These are phyloP conservation scores for Cantharellus cinnabarinus DNA, from an alignment of 768 basidiomycete genomes.

Conservation along the genomic window DNA sequence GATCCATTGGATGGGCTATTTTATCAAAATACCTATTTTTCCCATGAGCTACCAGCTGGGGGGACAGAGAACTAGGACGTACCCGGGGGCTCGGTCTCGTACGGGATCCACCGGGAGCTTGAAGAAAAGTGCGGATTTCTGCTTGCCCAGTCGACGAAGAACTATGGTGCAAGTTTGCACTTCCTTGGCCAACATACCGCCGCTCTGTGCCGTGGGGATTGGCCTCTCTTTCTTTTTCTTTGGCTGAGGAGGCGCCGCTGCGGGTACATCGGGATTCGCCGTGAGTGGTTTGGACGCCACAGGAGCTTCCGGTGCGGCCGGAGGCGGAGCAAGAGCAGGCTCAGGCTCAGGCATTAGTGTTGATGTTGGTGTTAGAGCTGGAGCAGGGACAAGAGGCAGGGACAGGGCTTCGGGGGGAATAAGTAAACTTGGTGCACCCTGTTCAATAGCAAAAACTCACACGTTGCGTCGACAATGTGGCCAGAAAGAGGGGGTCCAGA, in stretches of 20 bases:
- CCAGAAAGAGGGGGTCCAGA: too few species aligned
- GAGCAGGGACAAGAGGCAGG: too few species aligned
- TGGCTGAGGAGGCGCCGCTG: background rate
- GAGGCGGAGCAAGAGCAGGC: too few species aligned
- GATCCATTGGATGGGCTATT: constrained; percentile 87
- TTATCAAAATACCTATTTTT: constrained; percentile 61
- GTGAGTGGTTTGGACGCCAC: too few species aligned
- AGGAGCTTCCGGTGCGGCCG: too few species aligned
- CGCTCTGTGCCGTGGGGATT: constrained; percentile 47
- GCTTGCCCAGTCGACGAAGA: constrained; percentile 54
- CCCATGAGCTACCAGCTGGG: background rate
- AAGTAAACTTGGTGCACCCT: too few species aligned
- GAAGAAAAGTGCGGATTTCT: constrained; percentile 60
- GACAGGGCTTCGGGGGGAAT: too few species aligned
- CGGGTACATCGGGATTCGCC: too few species aligned
- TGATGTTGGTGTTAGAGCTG: too few species aligned
- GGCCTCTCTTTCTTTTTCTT: constrained; percentile 22
- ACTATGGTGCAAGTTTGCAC: constrained; percentile 53
- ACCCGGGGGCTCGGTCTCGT: constrained; percentile 78
- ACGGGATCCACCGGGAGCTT: constrained; percentile 90
- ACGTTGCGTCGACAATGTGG: too few species aligned
- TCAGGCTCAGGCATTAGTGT: too few species aligned
- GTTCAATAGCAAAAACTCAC: too few species aligned
- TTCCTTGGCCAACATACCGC: constrained; percentile 61
- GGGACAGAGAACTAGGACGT: constrained; percentile 13